Percentiles rank a stretch among this genome's conserved stretches.
Evolutionary conservation across 208 protist genomes (phyloP).

Genomic region (Naegleria lovaniensis): DNA sequence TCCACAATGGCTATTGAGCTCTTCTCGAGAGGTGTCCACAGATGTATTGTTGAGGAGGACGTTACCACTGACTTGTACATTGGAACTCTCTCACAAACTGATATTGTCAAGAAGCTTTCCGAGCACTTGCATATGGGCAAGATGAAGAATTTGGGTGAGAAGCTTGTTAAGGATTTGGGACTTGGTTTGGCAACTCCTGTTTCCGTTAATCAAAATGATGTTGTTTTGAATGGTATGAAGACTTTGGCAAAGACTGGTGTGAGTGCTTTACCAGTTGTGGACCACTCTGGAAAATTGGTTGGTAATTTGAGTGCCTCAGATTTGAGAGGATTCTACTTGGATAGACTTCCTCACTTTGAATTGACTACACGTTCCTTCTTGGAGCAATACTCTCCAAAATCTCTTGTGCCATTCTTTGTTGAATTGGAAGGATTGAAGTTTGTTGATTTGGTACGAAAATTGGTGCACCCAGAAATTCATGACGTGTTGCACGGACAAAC

Average conservation of each 20-base stretch:
- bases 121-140: background rate
- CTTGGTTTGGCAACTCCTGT: background rate
- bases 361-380: background rate
- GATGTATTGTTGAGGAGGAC: background rate
- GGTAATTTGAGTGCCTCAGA: background rate
- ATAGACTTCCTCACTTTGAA: background rate
- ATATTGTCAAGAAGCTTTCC: background rate
- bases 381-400: background rate
- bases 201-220: background rate
- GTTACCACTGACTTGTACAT: background rate
- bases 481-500: background rate
- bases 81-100: background rate
- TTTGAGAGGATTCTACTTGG: background rate
- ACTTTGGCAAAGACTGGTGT: background rate
- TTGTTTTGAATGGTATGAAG: background rate
- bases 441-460: background rate
- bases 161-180: background rate
- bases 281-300: background rate
- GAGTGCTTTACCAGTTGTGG: background rate
- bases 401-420: background rate
- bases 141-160: background rate
- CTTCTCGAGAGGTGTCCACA: background rate
- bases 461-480: background rate
- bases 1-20: background rate
- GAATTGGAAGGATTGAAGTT: background rate